These are phyloP conservation scores for Phaseolus coccineus DNA, from an alignment of 331 rosid genomes.

Conservation along the genomic window DNA sequence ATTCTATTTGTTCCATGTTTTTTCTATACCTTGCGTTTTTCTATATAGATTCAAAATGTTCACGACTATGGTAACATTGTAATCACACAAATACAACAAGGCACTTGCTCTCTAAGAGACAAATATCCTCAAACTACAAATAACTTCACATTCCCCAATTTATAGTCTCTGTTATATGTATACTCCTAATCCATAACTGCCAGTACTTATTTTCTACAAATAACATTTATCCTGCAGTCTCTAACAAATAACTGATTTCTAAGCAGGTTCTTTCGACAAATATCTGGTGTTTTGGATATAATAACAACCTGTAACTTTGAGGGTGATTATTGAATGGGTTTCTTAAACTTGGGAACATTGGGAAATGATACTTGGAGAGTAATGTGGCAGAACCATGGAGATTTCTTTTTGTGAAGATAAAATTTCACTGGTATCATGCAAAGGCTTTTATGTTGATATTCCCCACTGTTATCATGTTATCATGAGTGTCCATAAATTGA, in stretches of 20 bases:
- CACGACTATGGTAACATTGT: too few species aligned
- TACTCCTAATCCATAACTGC: not conserved
- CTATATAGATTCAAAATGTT: too few species aligned
- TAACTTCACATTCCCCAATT: not conserved
- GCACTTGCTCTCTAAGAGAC: too few species aligned
- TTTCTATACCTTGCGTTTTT: too few species aligned
- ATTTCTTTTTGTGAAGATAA: slow-evolving; percentile 21
- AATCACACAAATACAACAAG: not conserved
- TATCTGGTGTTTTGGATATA: slow-evolving; percentile 32
- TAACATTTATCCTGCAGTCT: too few species aligned
- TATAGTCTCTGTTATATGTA: not conserved
- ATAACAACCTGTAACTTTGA: slow-evolving; percentile 8
- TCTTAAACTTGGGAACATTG: slow-evolving; percentile 4
- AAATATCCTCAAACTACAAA: not conserved
- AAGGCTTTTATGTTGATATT: not conserved
- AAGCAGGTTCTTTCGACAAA: too few species aligned
- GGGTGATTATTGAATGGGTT: slow-evolving; percentile 28
- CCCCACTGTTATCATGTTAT: not conserved
- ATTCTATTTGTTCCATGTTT: too few species aligned
- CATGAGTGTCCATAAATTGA: slow-evolving; percentile 23
- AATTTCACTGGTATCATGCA: not conserved
- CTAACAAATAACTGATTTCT: too few species aligned
- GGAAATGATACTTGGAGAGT: slow-evolving; percentile 29
- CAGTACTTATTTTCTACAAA: too few species aligned
- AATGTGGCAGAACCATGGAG: slow-evolving; percentile 7